Percentiles rank a stretch among this genome's conserved stretches.
phyloP scores from a whole-genome alignment of 2,329 filamentous ascomycete species.

The Aspergillus thermomutatus region DNA sequence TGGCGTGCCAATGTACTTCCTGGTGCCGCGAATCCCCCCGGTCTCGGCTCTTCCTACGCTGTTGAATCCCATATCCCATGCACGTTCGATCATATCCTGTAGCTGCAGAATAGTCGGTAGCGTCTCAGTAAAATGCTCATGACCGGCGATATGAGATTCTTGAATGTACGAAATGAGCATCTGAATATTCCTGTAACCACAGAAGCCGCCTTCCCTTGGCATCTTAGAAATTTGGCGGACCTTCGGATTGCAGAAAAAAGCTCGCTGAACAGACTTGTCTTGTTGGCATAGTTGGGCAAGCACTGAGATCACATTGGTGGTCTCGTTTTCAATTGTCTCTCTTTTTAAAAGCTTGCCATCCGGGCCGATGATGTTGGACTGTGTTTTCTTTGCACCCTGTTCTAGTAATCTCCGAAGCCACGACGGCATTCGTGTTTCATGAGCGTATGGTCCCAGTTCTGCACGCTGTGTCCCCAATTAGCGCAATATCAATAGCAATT shows the following conservation, averaged over 20 bases:
- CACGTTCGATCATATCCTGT: conserved; percentile 80
- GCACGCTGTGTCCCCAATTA: conserved; percentile 41
- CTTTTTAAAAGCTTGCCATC: conserved; percentile 44
- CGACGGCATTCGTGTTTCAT: conserved; percentile 71
- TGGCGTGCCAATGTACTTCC: conserved; percentile 93
- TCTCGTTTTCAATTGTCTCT: conserved; percentile 47
- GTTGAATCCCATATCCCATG: conserved; percentile 86
- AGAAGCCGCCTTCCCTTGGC: conserved; percentile 82
- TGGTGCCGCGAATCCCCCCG: conserved; percentile 78
- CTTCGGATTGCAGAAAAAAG: conserved; percentile 74
- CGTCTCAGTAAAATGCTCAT: conserved; percentile 56
- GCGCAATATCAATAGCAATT: conserved; percentile 1
- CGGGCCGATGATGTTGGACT: conserved; percentile 48
- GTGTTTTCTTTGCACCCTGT: conserved; percentile 54
- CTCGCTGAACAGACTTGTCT: conserved; percentile 62
- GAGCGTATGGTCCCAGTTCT: conserved; percentile 68
- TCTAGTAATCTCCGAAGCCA: conserved; percentile 64
- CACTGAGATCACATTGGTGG: conserved; percentile 57
- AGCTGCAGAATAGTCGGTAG: conserved; percentile 77
- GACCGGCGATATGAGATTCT: conserved; percentile 54
- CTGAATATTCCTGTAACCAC: conserved; percentile 92
- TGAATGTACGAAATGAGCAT: conserved; percentile 81
- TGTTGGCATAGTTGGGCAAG: conserved; percentile 63
- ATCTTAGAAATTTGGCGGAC: conserved; percentile 81
- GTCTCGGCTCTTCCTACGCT: conserved; percentile 71